Conservation (phyloP, 1,139 yeast species). For the Scheffersomyces segobiensis region DNA sequence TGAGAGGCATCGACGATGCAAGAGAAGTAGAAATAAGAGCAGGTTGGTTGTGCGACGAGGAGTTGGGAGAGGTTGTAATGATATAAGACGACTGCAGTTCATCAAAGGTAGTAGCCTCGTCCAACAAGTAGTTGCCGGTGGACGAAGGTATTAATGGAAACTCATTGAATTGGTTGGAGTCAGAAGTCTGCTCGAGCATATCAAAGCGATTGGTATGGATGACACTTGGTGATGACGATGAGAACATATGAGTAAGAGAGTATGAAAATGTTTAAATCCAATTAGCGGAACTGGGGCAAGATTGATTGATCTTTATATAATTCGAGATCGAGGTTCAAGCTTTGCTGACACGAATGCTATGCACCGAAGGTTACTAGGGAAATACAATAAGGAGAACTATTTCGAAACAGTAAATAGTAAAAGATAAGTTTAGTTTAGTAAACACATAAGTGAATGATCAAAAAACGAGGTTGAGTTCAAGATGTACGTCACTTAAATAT, state of each 20-base stretch:
- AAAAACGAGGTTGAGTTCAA: conserved; percentile 1
- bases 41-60: not conserved
- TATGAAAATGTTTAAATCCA: not conserved
- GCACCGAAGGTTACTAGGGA: not conserved
- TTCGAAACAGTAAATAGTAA: not conserved
- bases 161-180: conserved; percentile 16
- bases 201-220: conserved; percentile 15
- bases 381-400: not conserved
- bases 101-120: conserved; percentile 7
- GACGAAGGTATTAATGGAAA: conserved; percentile 8
- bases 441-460: not conserved
- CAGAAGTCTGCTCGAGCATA: conserved; percentile 22
- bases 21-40: not conserved
- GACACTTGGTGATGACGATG: not conserved
- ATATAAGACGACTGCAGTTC: conserved; percentile 3
- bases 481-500: not conserved
- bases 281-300: not conserved
- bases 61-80: conserved; percentile 1
- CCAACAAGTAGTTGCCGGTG: conserved; percentile 6
- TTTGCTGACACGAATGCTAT: not conserved
- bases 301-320: not conserved
- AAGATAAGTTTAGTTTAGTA: not conserved
- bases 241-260: not conserved
- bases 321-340: not conserved
- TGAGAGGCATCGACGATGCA: not conserved